A percentile compares a stretch with the other conserved stretches of the same genome.
phyloP scores from a whole-genome alignment of 768 basidiomycete genomes.

The Kwoniella mangroviensis region DNA sequence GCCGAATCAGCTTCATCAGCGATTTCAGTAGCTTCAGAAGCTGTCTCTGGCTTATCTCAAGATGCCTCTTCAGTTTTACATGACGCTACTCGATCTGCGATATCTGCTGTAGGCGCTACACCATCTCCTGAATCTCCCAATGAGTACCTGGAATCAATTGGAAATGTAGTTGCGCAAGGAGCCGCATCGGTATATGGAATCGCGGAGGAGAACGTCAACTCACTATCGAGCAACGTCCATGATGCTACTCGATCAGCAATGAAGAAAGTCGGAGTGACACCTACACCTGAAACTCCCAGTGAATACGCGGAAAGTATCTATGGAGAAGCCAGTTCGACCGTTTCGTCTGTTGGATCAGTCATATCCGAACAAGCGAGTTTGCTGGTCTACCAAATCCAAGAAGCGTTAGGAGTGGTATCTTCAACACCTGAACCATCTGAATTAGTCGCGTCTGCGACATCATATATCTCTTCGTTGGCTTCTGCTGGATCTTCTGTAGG shows the following conservation, averaged over 20 bases:
- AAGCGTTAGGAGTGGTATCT: slow-evolving; percentile 22
- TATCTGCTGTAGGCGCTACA: slow-evolving; percentile 41
- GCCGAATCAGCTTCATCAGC: slow-evolving; percentile 34
- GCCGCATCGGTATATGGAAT: slow-evolving; percentile 30
- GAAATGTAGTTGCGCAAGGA: slow-evolving; percentile 21
- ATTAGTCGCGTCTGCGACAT: slow-evolving; percentile 37
- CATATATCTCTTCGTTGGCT: slow-evolving; percentile 39
- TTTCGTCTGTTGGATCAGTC: slow-evolving; percentile 18
- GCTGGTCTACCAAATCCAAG: slow-evolving; percentile 31
- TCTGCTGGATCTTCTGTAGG: slow-evolving; percentile 26
- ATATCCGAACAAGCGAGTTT: slow-evolving; percentile 29
- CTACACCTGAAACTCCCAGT: slow-evolving; percentile 28
- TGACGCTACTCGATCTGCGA: slow-evolving; percentile 39
- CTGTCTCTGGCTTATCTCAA: slow-evolving; percentile 24
- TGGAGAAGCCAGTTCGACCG: slow-evolving; percentile 31
- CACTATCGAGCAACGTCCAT: slow-evolving; percentile 7
- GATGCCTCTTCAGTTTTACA: slow-evolving; percentile 38
- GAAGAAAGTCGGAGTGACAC: slow-evolving; percentile 33
- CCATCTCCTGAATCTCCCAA: slow-evolving; percentile 42
- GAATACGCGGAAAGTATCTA: slow-evolving; percentile 33
- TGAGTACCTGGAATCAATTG: slow-evolving; percentile 42
- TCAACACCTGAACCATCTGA: slow-evolving; percentile 24
- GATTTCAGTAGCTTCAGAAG: slow-evolving; percentile 28
- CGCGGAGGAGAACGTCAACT: slow-evolving; percentile 27
- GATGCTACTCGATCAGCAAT: slow-evolving; percentile 12